Base-by-base conservation (phyloP, 75 land plant species). In the Cryptomeria japonica region DNA sequence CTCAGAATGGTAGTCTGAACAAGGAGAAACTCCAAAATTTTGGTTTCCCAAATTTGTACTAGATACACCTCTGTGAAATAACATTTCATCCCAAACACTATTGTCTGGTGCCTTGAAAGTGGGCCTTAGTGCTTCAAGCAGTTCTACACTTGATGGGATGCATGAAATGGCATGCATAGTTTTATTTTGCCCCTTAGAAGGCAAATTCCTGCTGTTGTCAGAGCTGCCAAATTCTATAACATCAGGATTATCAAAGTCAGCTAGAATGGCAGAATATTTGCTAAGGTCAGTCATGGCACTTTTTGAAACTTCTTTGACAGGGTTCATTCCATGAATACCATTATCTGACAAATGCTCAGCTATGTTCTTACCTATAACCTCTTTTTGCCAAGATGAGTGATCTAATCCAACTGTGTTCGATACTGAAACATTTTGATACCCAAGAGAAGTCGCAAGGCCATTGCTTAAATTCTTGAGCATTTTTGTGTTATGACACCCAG, bases 41-140 rank as follows among this genome's bases (percentile, higher is more conserved):
- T 85, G 80, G 55, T 79, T 68, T 84, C 85, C 51, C 86, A 73
- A 22, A 41, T 73, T 80, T 15, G 70, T 4, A 47, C 31, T 5
- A 51, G 49, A 36, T 76, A 64, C 46, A 39, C 46, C 82, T 47
- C 46, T 87, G n/a, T 83, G 77, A 58, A 39, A 32, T 34, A 53
- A 16, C 18, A 84, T 53, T 77, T 85, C 86, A 89, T 88, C 75
- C 86, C 83, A 85, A 78, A 37, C 19, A 25, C 90, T 86, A 85
- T 83, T 58, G 15, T 86, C 55, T 11, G 87, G 72, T 39, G 80
- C 84, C 39, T 89, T 94, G 53, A 90, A 89, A 44, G 86, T 86
- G 4, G 90, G 39, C 16, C 92, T 91, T 84, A 95, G 84, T 47
- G 89, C 84, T 89, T 93, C 92, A 88, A 93, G 91, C 53, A 95